Base-by-base conservation (phyloP, 345 rosid species). In the Balakata baccata region DNA sequence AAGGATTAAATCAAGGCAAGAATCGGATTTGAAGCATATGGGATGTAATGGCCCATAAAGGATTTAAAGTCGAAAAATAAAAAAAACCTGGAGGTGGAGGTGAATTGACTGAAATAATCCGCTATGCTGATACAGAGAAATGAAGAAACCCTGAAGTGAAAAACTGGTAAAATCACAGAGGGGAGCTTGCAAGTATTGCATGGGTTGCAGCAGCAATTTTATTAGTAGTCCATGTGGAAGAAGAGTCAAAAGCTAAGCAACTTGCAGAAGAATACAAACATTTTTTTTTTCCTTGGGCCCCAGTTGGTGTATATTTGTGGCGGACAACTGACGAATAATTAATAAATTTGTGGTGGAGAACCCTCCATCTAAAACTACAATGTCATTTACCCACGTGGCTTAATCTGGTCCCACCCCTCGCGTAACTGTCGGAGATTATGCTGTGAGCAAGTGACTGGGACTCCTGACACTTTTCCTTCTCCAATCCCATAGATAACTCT, bases 281-380 rank as follows among this genome's bases (percentile, higher is more conserved):
- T 29, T 29, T 29, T 29, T 29, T 29, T 29, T 29, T 29, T 29
- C 34, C 34, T 29, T 29, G 34, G 34, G 38, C 34, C 1, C 7
- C 39, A 1, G 53, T 18, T 45, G 3, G 54, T 8, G 52, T 11
- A 8, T 16, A 34, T 3, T 41, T 74, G 87, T 84, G 92, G 92
- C 80, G 81, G 68, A 80, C 70, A 82, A 77, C 50, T 13, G n/a
- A 69, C 4, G 70, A 7, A 18, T 39, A 61, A n/a, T n/a, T n/a
- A n/a, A n/a, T n/a, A 45, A 38, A 74, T 70, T 84, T 64, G 92
- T 86, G 89, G 89, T 68, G 74, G 74, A 72, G 50, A 77, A 5
- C 11, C 23, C 80, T 63, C 85, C 86, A 86, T 88, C 89, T 74
- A 84, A 86, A 84, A 63, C 83, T 64, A 16, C 5, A 22, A 7